phyloP scores from a whole-genome alignment of 1,139 yeast genomes.

The Blastobotrys apis region DNA sequence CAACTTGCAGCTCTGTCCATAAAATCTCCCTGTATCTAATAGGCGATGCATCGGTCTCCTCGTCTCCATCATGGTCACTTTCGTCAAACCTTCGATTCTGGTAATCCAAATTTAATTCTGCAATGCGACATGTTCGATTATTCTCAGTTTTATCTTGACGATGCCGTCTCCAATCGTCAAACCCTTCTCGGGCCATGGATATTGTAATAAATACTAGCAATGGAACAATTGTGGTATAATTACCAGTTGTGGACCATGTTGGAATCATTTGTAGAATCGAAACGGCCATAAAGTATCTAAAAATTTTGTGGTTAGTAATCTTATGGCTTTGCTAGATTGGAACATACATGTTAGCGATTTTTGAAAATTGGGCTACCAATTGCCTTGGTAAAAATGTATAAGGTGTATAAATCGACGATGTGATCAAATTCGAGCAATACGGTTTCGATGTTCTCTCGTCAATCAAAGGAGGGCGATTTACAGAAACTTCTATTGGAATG shows the following conservation, averaged over 20 bases:
- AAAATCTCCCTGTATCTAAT: conserved; percentile 38
- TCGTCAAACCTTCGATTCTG: conserved; percentile 6
- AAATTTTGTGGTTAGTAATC: neutral
- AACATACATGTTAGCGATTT: conserved; percentile 68
- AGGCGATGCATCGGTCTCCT: conserved; percentile 13
- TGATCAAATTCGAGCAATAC: conserved; percentile 63
- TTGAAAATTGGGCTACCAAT: conserved; percentile 83
- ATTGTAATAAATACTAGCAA: conserved; percentile 81
- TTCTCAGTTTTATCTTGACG: conserved; percentile 83
- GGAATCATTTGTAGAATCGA: conserved; percentile 96
- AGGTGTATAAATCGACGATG: conserved; percentile 82
- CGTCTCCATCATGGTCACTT: conserved; percentile 8
- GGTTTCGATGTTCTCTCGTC: conserved; percentile 69
- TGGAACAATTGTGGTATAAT: conserved; percentile 91
- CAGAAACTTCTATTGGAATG: conserved; percentile 52
- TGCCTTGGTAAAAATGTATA: conserved; percentile 86
- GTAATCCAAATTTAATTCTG: conserved; percentile 19
- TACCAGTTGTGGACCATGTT: conserved; percentile 96
- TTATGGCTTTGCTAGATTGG: too few relatives aligned
- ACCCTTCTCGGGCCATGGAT: conserved; percentile 89
- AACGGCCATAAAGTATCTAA: conserved; percentile 63
- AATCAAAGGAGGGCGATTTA: conserved; percentile 35
- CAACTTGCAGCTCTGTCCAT: conserved; percentile 82
- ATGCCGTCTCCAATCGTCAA: conserved; percentile 87
- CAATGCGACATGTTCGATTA: conserved; percentile 50